Conservation (phyloP, 257 asterid genomes). For the Petunia secreta region DNA sequence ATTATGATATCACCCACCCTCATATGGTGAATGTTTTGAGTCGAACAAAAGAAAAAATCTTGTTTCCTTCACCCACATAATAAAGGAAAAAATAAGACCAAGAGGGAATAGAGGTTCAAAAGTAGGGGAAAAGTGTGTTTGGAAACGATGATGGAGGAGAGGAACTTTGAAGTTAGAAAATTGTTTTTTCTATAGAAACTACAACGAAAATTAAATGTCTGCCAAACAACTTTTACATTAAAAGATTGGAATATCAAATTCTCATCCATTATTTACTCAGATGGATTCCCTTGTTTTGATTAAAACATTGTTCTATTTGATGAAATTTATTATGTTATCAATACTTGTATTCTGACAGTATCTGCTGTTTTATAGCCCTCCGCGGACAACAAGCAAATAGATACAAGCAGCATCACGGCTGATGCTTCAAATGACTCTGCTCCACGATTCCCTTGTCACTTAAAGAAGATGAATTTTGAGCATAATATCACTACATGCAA, state of each 20-base stretch:
- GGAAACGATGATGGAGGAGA: background rate
- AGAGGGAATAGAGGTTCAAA: background rate
- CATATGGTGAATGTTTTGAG: background rate
- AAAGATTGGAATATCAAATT: background rate
- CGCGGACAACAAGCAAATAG: constrained; percentile 37
- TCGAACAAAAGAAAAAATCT: background rate
- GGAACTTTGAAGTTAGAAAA: background rate
- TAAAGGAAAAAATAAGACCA: background rate
- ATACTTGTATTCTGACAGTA: constrained; percentile 16
- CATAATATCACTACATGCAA: constrained; percentile 31
- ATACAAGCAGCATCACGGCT: constrained; percentile 25
- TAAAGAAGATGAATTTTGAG: constrained; percentile 28
- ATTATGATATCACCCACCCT: background rate
- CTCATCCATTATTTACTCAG: constrained; percentile 5
- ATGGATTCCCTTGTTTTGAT: background rate
- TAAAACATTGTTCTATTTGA: background rate
- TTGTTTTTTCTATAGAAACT: too few relatives aligned
- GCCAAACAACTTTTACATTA: background rate
- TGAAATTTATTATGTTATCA: background rate
- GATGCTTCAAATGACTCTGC: constrained; percentile 32
- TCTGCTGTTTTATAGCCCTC: constrained; percentile 39
- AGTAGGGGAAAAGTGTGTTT: background rate
- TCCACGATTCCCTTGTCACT: constrained; percentile 31
- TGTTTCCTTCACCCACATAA: constrained; percentile 12
- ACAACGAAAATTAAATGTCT: background rate